Percentiles rank a stretch among this genome's conserved stretches.
These are phyloP conservation scores for Pseudogymnoascus sp. DNA, from an alignment of 2,329 filamentous ascomycete species.

Conservation along the genomic window DNA sequence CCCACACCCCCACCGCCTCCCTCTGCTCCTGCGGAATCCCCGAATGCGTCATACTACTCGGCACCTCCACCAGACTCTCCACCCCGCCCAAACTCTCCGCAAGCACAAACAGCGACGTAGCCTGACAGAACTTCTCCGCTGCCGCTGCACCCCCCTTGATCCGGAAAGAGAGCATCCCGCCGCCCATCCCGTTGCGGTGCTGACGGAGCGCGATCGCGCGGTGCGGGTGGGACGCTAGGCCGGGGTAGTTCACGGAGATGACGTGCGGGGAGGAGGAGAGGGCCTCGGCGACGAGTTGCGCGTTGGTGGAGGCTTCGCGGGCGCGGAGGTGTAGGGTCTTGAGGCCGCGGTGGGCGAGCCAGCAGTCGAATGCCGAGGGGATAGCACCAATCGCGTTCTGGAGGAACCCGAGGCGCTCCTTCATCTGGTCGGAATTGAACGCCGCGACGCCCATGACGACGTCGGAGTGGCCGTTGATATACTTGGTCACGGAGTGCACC, in stretches of 20 bases:
- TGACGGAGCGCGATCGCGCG: constrained; percentile 78
- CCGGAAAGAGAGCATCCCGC: constrained; percentile 96
- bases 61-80: constrained; percentile 85
- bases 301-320: constrained; percentile 75
- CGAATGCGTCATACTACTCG: constrained; percentile 92
- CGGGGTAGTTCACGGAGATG: constrained; percentile 90
- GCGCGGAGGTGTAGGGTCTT: constrained; percentile 95
- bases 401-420: constrained; percentile 72
- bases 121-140: constrained; percentile 85
- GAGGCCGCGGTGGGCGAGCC: constrained; percentile 92
- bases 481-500: constrained; percentile 95
- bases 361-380: constrained; percentile 90
- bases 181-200: constrained; percentile 88
- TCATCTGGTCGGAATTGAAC: constrained; percentile 78
- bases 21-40: constrained; percentile 86
- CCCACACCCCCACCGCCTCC: constrained; percentile 87
- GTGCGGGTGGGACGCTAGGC: constrained; percentile 79
- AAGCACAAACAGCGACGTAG: constrained; percentile 82
- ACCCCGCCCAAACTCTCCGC: constrained; percentile 90
- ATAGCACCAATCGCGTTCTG: constrained; percentile 97
- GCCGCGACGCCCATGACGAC: constrained; percentile 97
- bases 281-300: constrained; percentile 63
- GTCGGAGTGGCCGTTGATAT: constrained; percentile 96
- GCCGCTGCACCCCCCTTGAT: constrained; percentile 83
- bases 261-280: constrained; percentile 76